These are phyloP conservation scores for Ceratobasidium sp. DNA, from an alignment of 1,284 basidiomycete genomes.

Conservation along the genomic window DNA sequence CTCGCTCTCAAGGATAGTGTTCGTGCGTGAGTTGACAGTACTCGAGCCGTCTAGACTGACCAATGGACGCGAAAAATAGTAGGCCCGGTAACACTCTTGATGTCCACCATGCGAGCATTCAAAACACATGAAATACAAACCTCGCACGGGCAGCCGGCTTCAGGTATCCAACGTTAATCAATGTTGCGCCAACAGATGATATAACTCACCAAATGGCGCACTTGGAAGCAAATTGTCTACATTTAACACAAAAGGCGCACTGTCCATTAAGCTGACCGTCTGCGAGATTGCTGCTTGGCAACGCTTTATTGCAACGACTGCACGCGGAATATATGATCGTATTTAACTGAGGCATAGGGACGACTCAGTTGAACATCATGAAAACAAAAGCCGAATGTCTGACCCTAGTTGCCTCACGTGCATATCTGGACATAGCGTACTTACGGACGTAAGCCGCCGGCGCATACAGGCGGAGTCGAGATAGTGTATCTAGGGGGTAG, in stretches of 20 bases:
- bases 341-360: constrained; percentile 65
- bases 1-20: constrained; percentile 41
- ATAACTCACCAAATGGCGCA: constrained; percentile 80
- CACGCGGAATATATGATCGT: constrained; percentile 78
- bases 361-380: not conserved
- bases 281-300: constrained; percentile 11
- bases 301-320: constrained; percentile 73
- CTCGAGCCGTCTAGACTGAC: constrained; percentile 59
- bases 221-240: constrained; percentile 64
- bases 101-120: constrained; percentile 83
- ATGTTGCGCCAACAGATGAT: not conserved
- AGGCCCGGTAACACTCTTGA: constrained; percentile 76
- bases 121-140: constrained; percentile 76
- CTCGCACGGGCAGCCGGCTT: constrained; percentile 74
- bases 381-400: not conserved
- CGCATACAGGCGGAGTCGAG: constrained; percentile 70
- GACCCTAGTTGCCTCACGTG: constrained; percentile 43
- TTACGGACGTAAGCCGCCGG: constrained; percentile 80
- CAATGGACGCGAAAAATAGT: constrained; percentile 71
- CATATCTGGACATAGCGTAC: constrained; percentile 59
- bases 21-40: constrained; percentile 44
- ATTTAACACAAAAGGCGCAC: constrained; percentile 66
- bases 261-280: not conserved
- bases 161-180: not conserved
- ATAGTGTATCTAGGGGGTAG: constrained; percentile 71